Evolutionary conservation across 306 rosid genomes (phyloP), one percentile per base, ranked within the genome.

Genomic region (Morella rubra): DNA sequence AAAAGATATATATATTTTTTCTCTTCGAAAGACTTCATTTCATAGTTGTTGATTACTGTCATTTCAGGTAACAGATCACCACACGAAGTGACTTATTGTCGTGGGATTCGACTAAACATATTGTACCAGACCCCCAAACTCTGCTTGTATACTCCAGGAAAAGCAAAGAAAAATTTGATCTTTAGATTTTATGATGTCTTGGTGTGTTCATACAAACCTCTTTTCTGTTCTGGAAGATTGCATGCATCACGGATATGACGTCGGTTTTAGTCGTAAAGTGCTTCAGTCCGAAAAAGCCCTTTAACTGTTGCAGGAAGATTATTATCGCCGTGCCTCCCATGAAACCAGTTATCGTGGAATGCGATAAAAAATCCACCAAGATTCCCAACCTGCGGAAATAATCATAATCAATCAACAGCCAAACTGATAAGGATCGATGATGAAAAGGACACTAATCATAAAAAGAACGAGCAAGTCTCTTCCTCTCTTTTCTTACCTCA

Each of bases 351-450:
- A 94, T 91, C 52, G 98, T 91, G 18, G 98, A 85, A 84, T 91
- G 97, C 3, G 98, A 91, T 76, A 94, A 88, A 84, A 94, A 94
- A 82, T 94, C 98, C 71, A 94, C 97, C 66, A 94, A 75, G 72
- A 94, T 90, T 61, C 98, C 97, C 22, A 94, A 22, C 81, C 98
- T 94, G 79, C 77, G 85, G 41, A 49, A 68, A 53, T 59, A 24
- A 46, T 47, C 58, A 24, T 80, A 44, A 67, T 9, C 37, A 11
- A 16, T 32, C 49, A 10, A 16, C 8, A 10, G 9, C 5, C 18
- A 44, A 27, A 27, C 2, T 27, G 32, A 27, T 27, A 27, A 27
- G 32, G 32, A 27, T 27, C 32, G 32, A 27, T 27, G 32, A 27
- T 27, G 32, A 27, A 27, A 27, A 27, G 32, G 32, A 27, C 32